Base-by-base conservation (phyloP, 805 yeast genomes). In the Cyberlindnera euphorbiae region DNA sequence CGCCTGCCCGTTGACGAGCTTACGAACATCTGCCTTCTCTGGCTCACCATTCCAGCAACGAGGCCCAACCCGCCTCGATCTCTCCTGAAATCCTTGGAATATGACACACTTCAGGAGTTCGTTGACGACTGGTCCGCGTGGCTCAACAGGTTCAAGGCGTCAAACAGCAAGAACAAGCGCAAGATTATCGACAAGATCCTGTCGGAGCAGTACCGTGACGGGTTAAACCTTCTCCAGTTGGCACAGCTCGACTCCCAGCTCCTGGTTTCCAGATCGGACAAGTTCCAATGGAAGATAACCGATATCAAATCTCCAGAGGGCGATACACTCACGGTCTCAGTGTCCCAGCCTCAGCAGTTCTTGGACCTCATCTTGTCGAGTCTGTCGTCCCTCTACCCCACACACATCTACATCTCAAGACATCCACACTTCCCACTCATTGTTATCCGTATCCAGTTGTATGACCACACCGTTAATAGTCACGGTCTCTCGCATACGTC, bases 231-330 rank as follows among this genome's bases (percentile, higher is more conserved):
- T 1, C 62, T 77, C 13, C 94, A 84, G 52, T 52, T 78, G 27
- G 79, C 93, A 0, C 87, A 82, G 41, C 59, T 82, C 5, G 93
- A 84, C 46, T 73, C 81, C 35, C 83, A 79, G 46, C 50, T 71
- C 29, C 62, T 82, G 29, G 72, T 82, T 3, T 82, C 79, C 47
- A 69, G 72, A 39, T 79, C 88, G 0, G 58, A 44, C 17, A 42
- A 46, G 2, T 56, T 50, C 36, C 43, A 45, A 21, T 71, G 75
- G 76, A 49, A 16, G 5, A 19, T 35, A 2, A 33, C 36, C 11
- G 19, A 50, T 6, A 49, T 58, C 4, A 48, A 60, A 0, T 41
- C 54, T 4, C 46, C 55, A 17, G 49, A 56, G 2, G 44, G 52
- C 2, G 49, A 48, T 1, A 47, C 52, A 10, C 47, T 57, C 9